Evolutionary conservation across 176 grass and related monocot species (phyloP), one percentile per base, ranked within the genome.

Genomic region (Avena insularis): DNA sequence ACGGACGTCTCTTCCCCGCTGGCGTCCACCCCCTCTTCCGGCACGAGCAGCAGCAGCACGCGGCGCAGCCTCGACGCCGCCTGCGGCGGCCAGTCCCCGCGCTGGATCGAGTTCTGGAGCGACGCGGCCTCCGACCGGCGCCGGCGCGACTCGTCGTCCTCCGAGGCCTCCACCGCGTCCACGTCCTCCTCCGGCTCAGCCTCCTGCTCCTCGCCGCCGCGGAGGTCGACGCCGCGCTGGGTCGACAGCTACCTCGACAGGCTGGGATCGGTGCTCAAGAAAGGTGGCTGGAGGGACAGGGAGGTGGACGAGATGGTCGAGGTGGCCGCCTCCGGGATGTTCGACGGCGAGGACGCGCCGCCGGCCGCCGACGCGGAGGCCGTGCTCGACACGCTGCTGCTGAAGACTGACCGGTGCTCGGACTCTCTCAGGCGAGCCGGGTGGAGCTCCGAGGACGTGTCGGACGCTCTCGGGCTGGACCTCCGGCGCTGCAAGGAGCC

Each of bases 71-170:
- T 99, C 57, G 97, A 99, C 61, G 90, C 93, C 13, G 80, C 88
- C 6, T 89, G 82, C 10, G 82, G 87, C 20, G 89, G 87, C 4
- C 91, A 92, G 71, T 81, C 91, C 14, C 94, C 94, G 3, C 93
- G 97, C 45, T 99, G 97, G 97, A 92, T 99, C 76, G 97, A 99
- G 94, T 96, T 99, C 90, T 99, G 97, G 97, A 94, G 92, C 74
- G 97, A 96, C 72, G 97, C 97, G 4, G 92, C 97, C 12, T 94
- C 92, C 3, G 92, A 99, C 86, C 83, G 94, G 25, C 92, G 97
- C 47, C 85, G 97, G 56, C 97, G 97, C 46, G 87, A 93, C 87
- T 99, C 97, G 0, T 99, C 97, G 1, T 99, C 97, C 9, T 94
- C 95, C 1, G 92, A 94, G 15, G 85, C 95, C n/a, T 94, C 95